Base-by-base conservation (phyloP, 352 stramenopile species). In the Halophytophthora batemanensis region DNA sequence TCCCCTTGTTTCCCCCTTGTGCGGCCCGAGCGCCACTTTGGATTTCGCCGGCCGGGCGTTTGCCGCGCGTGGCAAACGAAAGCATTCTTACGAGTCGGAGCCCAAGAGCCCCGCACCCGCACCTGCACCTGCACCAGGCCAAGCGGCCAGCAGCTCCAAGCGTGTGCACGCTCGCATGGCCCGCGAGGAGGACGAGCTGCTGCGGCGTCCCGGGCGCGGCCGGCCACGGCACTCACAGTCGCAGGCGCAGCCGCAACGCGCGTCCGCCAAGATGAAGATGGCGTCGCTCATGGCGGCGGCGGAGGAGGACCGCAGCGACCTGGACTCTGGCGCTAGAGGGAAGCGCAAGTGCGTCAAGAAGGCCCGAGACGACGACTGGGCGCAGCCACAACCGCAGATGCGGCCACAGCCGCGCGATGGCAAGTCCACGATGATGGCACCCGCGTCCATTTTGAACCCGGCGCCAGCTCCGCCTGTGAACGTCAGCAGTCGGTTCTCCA, bases 331-430 rank as follows among this genome's bases (percentile, higher is more conserved):
- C 8, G 33, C 42, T 6, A 29, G 53, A 10, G 64, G 54, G 45
- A 79, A 85, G 47, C 64, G 53, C 59, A 88, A 85, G 60, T 63
- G 74, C 48, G 71, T 69, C 23, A 88, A 84, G 63, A 69, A 63
- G 45, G 61, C 55, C 19, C 52, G 53, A 23, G 60, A 64, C 14
- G 52, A 64, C 21, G 59, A 69, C 14, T 58, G 22, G 50, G 47
- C 22, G 44, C 44, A 35, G 22, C 53, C 13, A 6, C 29, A 3
- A 8, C 19, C 11, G 43, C 21, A 22, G 31, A 8, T n/a, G 45
- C 44, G 8, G 25, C 8, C 25, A 31, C 25, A 12, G 21, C 18
- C 13, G 22, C 48, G 12, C 61, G 59, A 53, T 19, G 25, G 40
- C 15, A 55, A 53, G 29, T 55, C 39, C 19, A 59, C 41, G 6